Evolutionary conservation across 2,329 filamentous ascomycete species (phyloP), one percentile per base, ranked within the genome.

Genomic region (Curvularia sp.): DNA sequence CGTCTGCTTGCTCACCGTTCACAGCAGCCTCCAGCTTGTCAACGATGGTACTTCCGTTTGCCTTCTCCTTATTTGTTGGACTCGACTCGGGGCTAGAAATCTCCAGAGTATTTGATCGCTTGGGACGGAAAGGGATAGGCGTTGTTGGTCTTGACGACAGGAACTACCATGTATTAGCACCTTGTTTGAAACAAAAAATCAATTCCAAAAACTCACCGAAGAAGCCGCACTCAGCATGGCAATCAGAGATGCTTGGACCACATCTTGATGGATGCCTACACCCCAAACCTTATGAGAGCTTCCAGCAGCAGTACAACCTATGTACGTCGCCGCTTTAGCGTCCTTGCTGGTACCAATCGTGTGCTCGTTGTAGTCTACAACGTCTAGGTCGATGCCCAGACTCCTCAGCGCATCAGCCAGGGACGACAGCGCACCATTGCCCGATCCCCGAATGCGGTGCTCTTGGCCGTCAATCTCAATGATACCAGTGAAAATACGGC

Each of bases 281-380:
- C 93, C 93, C 92, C 93, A 97, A 2, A 96, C 89, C 70, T 86
- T 89, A 70, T 91, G 83, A 53, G 85, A 85, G 62, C 84, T 89
- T 47, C 85, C 87, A 4, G 85, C 79, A 20, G 88, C 84, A 28
- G 85, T 93, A 78, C 93, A 97, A 78, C 97, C 91, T 64, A 98
- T 96, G 75, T 96, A 98, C 2, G 93, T 92, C 1, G 93, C 94
- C n/a, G 94, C 94, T 82, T 96, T 96, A 66, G 94, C 92, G 61
- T 92, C 87, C 57, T 88, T 86, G 61, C 91, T 92, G 51, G 84
- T 83, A 65, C 92, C 92, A 67, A 98, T 93, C 28, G 93, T 90
- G 79, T 98, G 94, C 78, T 98, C 95, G 82, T 96, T 97, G 83
- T 98, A 98, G 77, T 97, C 92, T 46, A 89, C 86, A 51, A 98